phyloP scores from a whole-genome alignment of 1,139 yeast species.

The Debaryomyces sp. region DNA sequence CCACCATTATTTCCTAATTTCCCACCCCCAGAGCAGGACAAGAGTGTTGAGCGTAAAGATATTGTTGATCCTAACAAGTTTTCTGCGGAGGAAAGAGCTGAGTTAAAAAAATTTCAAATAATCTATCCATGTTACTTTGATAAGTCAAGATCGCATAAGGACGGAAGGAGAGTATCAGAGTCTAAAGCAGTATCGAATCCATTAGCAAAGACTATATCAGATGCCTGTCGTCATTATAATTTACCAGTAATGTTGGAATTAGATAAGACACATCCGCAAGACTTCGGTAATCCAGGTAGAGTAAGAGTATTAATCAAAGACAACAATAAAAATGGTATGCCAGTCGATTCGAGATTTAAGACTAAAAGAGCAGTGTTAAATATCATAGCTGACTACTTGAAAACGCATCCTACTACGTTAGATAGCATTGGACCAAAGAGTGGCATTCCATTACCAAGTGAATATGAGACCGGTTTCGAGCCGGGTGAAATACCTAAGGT shows the following conservation, averaged over 20 bases:
- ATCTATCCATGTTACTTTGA: slow-evolving; percentile 95
- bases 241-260: slow-evolving; percentile 68
- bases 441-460: slow-evolving; percentile 65
- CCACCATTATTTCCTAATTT: slow-evolving; percentile 29
- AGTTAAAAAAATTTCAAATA: slow-evolving; percentile 68
- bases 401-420: slow-evolving; percentile 70
- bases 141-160: slow-evolving; percentile 66
- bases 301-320: slow-evolving; percentile 72
- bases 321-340: slow-evolving; percentile 43
- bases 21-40: slow-evolving; percentile 16
- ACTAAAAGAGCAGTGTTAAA: slow-evolving; percentile 71
- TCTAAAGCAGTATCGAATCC: slow-evolving; percentile 82
- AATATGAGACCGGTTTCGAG: slow-evolving; percentile 52
- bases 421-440: slow-evolving; percentile 54
- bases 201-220: slow-evolving; percentile 77
- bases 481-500: slow-evolving; percentile 75
- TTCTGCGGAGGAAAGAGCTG: slow-evolving; percentile 55
- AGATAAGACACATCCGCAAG: slow-evolving; percentile 92
- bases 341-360: slow-evolving; percentile 38
- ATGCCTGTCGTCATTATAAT: slow-evolving; percentile 54
- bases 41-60: slow-evolving; percentile 14
- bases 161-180: slow-evolving; percentile 80
- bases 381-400: slow-evolving; percentile 62
- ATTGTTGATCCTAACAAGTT: slow-evolving; percentile 43
- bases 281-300: slow-evolving; percentile 96